Evolutionary conservation across 2,329 filamentous ascomycete genomes (phyloP).

Genomic region (Epichloe scottii): DNA sequence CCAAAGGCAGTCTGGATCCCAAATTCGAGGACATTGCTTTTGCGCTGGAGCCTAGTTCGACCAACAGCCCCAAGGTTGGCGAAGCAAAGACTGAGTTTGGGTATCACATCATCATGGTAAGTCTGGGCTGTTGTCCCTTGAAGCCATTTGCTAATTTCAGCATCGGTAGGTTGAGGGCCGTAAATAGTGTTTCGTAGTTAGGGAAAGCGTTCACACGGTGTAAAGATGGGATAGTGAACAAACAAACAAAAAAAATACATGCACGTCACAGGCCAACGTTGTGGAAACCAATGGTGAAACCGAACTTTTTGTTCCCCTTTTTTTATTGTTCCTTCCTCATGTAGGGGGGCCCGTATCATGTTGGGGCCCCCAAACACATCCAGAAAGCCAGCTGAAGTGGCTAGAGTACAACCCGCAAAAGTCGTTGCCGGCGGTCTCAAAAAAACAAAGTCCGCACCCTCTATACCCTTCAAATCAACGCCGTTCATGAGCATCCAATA

Average conservation of each 20-base stretch:
- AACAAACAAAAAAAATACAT: background rate
- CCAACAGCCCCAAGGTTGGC: conserved; percentile 48
- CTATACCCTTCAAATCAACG: conserved; percentile 27
- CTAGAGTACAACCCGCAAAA: conserved; percentile 33
- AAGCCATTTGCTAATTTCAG: background rate
- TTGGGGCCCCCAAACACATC: conserved; percentile 23
- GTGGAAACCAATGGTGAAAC: background rate
- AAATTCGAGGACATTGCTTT: conserved; percentile 65
- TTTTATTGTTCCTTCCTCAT: conserved; percentile 26
- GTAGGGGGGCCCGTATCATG: conserved; percentile 22
- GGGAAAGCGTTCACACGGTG: too few species aligned
- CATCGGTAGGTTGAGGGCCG: conserved; percentile 26
- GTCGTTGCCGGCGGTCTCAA: conserved; percentile 22
- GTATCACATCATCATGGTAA: conserved; percentile 71
- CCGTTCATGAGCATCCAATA: conserved; percentile 12
- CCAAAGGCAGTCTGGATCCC: conserved; percentile 51
- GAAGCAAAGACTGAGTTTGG: conserved; percentile 65
- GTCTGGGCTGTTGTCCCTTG: conserved; percentile 6
- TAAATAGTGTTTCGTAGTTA: conserved; percentile 17
- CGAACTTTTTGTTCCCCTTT: conserved; percentile 19
- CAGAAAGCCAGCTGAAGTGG: conserved; percentile 33
- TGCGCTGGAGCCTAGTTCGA: conserved; percentile 53
- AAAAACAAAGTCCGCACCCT: conserved; percentile 21
- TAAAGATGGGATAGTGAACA: too few species aligned
- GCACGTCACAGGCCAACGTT: background rate